A percentile compares a stretch with the other conserved stretches of the same genome.
phyloP scores from a whole-genome alignment of 352 stramenopile species.

The Phytophthora crassamura region DNA sequence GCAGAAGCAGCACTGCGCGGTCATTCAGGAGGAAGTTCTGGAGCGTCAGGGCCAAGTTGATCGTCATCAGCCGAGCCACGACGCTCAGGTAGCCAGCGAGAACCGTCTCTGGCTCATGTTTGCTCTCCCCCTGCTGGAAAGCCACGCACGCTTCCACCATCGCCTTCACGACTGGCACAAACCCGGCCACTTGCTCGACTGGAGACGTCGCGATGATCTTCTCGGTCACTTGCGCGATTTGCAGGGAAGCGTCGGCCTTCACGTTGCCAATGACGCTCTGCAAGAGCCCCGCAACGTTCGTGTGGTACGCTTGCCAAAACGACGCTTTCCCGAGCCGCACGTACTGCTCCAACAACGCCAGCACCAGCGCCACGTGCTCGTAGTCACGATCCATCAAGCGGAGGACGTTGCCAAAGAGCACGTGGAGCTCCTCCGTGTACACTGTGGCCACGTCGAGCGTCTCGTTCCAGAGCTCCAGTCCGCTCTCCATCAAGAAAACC shows the following conservation, averaged over 20 bases:
- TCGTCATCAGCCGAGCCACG: constrained; percentile 55
- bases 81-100: constrained; percentile 72
- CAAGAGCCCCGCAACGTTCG: constrained; percentile 48
- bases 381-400: constrained; percentile 80
- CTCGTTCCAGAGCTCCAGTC: constrained; percentile 75
- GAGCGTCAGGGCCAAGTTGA: constrained; percentile 55
- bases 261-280: constrained; percentile 66
- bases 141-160: constrained; percentile 58
- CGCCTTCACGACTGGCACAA: constrained; percentile 40
- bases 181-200: constrained; percentile 45
- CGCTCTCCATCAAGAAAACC: constrained; percentile 88
- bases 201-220: constrained; percentile 45
- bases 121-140: constrained; percentile 47
- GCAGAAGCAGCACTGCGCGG: constrained; percentile 36
- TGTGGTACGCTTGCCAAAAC: constrained; percentile 80
- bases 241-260: constrained; percentile 69
- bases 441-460: constrained; percentile 50
- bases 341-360: constrained; percentile 73
- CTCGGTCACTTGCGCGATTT: constrained; percentile 60
- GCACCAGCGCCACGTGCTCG: constrained; percentile 71
- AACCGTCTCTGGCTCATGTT: constrained; percentile 63
- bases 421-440: constrained; percentile 77
- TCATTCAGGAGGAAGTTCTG: constrained; percentile 54
- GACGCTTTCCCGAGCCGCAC: constrained; percentile 52
- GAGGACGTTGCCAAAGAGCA: constrained; percentile 69